Evolutionary conservation across 2,329 filamentous ascomycete species (phyloP).

Genomic region (Aspergillus pseudonomiae): DNA sequence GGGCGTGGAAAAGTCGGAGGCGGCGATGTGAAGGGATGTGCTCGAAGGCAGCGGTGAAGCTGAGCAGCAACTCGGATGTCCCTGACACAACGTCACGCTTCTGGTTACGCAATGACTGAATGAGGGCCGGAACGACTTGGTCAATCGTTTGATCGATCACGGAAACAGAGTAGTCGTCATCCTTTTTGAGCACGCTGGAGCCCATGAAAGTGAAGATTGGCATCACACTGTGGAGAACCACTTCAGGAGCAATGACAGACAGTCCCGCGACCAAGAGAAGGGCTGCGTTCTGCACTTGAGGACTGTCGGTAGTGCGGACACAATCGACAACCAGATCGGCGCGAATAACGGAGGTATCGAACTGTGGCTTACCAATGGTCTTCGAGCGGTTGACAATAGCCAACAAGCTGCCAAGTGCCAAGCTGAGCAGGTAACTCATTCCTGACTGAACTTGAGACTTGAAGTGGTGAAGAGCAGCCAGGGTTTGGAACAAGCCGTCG

Average conservation of each 20-base stretch:
- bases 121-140: conserved; percentile 88
- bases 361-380: conserved; percentile 47
- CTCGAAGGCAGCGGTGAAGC: conserved; percentile 94
- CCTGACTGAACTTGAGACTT: conserved; percentile 80
- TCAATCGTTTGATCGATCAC: conserved; percentile 94
- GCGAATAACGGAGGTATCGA: conserved; percentile 79
- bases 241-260: conserved; percentile 82
- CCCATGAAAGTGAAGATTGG: conserved; percentile 99
- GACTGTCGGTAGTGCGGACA: conserved; percentile 86
- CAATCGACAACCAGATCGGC: conserved; percentile 92
- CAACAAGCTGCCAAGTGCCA: conserved; percentile 79
- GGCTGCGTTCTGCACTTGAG: conserved; percentile 90
- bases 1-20: conserved; percentile 77
- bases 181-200: conserved; percentile 84
- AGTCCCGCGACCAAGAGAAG: conserved; percentile 84
- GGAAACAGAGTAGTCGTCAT: conserved; percentile 94
- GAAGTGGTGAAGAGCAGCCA: conserved; percentile 86
- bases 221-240: conserved; percentile 97
- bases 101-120: conserved; percentile 77
- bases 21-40: conserved; percentile 89
- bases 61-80: conserved; percentile 86
- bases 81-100: conserved; percentile 79
- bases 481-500: conserved; percentile 75
- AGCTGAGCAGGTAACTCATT: conserved; percentile 84
- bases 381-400: conserved; percentile 81